A percentile compares a stretch with the other conserved stretches of the same genome.
Conservation (phyloP, 2,329 filamentous ascomycete species). For the Ceratocystis albifundus region DNA sequence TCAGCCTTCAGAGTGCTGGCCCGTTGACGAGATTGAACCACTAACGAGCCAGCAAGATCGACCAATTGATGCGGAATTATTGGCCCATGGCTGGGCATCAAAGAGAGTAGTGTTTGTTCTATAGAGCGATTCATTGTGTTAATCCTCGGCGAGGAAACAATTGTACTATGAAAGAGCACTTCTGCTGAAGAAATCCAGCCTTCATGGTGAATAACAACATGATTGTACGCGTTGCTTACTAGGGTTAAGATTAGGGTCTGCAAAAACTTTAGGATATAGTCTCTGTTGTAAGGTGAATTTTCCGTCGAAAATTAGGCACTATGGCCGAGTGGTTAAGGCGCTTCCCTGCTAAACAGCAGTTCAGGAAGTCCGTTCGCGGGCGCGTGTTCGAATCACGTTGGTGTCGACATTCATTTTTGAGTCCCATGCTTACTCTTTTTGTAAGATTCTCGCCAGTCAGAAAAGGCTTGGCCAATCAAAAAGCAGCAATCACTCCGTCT, state of each 20-base stretch:
- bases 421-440: too few relatives aligned
- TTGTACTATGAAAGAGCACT: neutral
- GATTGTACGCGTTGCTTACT: neutral
- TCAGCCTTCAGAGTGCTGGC: constrained; percentile 69
- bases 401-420: constrained; percentile 18
- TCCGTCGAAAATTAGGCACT: neutral
- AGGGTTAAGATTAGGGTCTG: neutral
- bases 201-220: too few relatives aligned
- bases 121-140: constrained; percentile 58
- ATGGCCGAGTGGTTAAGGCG: constrained; percentile 23
- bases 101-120: constrained; percentile 58
- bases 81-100: constrained; percentile 61
- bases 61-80: constrained; percentile 57
- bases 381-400: constrained; percentile 23
- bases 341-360: constrained; percentile 17
- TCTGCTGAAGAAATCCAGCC: too few relatives aligned
- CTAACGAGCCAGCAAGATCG: constrained; percentile 58
- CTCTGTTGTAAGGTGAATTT: neutral
- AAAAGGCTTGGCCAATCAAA: too few relatives aligned
- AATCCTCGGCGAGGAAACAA: neutral
- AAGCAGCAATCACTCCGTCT: too few relatives aligned
- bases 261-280: rapidly evolving
- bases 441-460: too few relatives aligned
- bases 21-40: constrained; percentile 68
- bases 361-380: constrained; percentile 20